Evolutionary conservation across 257 asterid genomes (phyloP), one percentile per base, ranked within the genome.

Genomic region (Gentiana macrophylla): DNA sequence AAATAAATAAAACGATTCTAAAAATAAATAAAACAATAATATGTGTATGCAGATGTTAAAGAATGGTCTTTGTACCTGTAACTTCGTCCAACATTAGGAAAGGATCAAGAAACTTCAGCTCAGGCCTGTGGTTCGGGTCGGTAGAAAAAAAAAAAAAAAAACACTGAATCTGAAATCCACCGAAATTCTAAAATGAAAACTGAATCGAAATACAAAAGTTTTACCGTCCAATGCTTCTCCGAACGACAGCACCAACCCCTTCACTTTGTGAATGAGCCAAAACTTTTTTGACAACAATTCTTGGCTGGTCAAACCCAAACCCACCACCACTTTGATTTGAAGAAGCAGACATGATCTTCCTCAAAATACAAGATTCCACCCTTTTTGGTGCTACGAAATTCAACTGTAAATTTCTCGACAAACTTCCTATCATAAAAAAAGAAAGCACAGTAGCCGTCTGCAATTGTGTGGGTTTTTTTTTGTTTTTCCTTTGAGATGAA

Each of bases 191-290:
- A 41, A 7, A 41, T 10, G 9, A 41, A 41, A 5, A 41, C 5
- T 41, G 9, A 5, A 41, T 5, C 46, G 5, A 10, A 41, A 41
- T 38, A 41, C 6, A 41, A 41, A 10, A 41, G 9, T 5, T 41
- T 41, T 62, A 90, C 98, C 96, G 76, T 41, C 98, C 98, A 75
- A 91, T 91, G 75, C 89, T 85, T 73, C 96, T 83, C 61, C 93
- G 79, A 0, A 81, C 94, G 61, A 79, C 72, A 6, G 95, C 96
- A 46, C 98, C 96, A 38, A 64, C 69, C 4, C 96, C 95, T 68
- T 87, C 96, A 12, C 84, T 61, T 72, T 91, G 96, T 13, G 82
- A 55, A 68, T 70, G 80, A 65, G 94, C 81, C 76, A 83, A 55
- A 2, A 91, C 56, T 69, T 79, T 79, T 74, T 76, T 84, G 43